Percentiles rank a stretch among this genome's conserved stretches.
Evolutionary conservation across 2,329 filamentous ascomycete genomes (phyloP).

Genomic region (Xylariaceae sp.): DNA sequence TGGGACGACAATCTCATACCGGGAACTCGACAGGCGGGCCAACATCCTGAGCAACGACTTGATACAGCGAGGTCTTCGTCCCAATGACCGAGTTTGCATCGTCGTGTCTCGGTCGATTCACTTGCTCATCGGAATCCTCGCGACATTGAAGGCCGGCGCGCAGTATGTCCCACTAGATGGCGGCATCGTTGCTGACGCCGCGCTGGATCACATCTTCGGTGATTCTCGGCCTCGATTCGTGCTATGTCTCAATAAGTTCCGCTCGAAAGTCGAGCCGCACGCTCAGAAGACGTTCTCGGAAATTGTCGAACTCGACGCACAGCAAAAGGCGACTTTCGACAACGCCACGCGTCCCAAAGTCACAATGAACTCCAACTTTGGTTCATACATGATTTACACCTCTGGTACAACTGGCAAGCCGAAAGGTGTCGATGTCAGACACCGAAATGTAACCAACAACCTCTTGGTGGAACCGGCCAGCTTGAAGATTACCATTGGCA

Average conservation of each 20-base stretch:
- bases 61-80: constrained; percentile 35
- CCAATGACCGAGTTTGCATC: constrained; percentile 47
- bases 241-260: constrained; percentile 39
- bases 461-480: constrained; percentile 45
- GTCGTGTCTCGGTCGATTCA: constrained; percentile 51
- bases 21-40: constrained; percentile 38
- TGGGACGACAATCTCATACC: constrained; percentile 38
- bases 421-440: constrained; percentile 55
- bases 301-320: constrained; percentile 17
- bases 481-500: constrained; percentile 45
- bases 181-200: constrained; percentile 44
- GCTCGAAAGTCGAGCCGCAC: constrained; percentile 14
- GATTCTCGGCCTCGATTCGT: constrained; percentile 42
- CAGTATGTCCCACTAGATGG: constrained; percentile 58
- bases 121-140: constrained; percentile 54
- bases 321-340: not conserved
- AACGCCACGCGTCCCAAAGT: constrained; percentile 17
- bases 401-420: constrained; percentile 54
- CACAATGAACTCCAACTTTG: constrained; percentile 21
- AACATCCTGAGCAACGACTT: constrained; percentile 41
- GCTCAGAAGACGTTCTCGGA: constrained; percentile 30
- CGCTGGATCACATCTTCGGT: constrained; percentile 44
- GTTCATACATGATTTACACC: constrained; percentile 39
- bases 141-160: constrained; percentile 50
- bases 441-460: constrained; percentile 49